These are phyloP conservation scores for Nakazawaea wyomingensis DNA, from an alignment of 805 yeast genomes.

Conservation along the genomic window DNA sequence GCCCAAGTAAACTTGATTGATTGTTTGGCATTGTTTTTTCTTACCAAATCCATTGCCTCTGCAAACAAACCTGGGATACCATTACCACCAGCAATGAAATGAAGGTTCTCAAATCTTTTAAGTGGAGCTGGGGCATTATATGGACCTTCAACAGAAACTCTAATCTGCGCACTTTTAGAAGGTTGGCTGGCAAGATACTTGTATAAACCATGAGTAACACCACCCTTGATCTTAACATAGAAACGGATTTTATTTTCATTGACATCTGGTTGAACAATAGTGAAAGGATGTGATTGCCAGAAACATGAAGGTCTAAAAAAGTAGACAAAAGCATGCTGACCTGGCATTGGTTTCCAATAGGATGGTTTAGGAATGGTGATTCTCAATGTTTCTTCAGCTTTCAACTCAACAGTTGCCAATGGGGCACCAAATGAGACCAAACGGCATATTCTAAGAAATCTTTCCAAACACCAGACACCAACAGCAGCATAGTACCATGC, in stretches of 20 bases:
- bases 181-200: constrained; percentile 21
- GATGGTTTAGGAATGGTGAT: constrained; percentile 41
- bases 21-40: constrained; percentile 22
- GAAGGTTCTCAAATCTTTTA: constrained; percentile 30
- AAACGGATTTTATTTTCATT: constrained; percentile 23
- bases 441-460: constrained; percentile 31
- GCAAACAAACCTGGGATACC: constrained; percentile 48
- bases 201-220: constrained; percentile 27
- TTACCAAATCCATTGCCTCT: constrained; percentile 29
- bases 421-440: constrained; percentile 30
- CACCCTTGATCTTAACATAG: constrained; percentile 34
- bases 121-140: constrained; percentile 44
- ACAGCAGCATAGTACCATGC: constrained; percentile 10
- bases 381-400: constrained; percentile 42
- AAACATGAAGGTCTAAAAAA: constrained; percentile 34
- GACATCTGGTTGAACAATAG: constrained; percentile 23
- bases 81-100: constrained; percentile 46
- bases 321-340: constrained; percentile 33
- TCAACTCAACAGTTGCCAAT: constrained; percentile 31
- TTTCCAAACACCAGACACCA: constrained; percentile 30
- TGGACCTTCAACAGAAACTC: constrained; percentile 55
- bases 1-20: constrained; percentile 57
- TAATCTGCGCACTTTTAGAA: constrained; percentile 24
- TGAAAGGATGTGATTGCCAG: constrained; percentile 44
- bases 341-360: constrained; percentile 37